Evolutionary conservation across 306 rosid species (phyloP).

Genomic region (Cicer arietinum): DNA sequence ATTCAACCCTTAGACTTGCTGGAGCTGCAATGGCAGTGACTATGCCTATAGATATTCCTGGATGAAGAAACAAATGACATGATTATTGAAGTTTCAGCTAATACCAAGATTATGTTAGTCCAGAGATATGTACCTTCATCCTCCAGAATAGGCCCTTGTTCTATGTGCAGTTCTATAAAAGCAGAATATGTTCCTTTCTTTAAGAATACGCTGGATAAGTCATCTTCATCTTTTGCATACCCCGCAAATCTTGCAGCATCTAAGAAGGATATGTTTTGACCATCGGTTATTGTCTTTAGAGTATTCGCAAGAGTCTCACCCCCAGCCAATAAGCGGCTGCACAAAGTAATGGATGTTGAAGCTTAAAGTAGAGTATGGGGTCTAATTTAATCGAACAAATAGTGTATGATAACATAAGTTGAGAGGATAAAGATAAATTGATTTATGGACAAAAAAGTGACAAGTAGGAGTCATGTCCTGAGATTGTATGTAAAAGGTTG

Average conservation of each 20-base stretch:
- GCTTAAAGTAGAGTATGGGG: constrained; percentile 21
- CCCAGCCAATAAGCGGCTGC: constrained; percentile 90
- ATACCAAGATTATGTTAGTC: constrained; percentile 6
- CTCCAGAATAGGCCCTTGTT: constrained; percentile 94
- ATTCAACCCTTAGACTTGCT: constrained; percentile 86
- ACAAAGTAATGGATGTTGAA: constrained; percentile 43
- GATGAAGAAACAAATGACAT: constrained; percentile 29
- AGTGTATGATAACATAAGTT: neutral
- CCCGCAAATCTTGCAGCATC: constrained; percentile 88
- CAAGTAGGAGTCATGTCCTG: constrained; percentile 33
- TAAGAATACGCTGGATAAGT: constrained; percentile 69
- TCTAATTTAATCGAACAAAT: constrained; percentile 19
- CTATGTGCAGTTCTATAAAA: constrained; percentile 91
- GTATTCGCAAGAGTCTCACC: constrained; percentile 67
- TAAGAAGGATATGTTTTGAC: constrained; percentile 77
- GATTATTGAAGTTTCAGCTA: constrained; percentile 18
- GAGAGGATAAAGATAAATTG: constrained; percentile 12
- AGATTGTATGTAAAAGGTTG: neutral
- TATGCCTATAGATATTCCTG: constrained; percentile 83
- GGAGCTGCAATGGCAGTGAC: constrained; percentile 98
- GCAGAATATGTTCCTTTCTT: constrained; percentile 86
- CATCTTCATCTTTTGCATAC: constrained; percentile 63
- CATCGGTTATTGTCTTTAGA: constrained; percentile 71
- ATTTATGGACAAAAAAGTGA: constrained; percentile 5
- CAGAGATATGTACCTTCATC: constrained; percentile 69